phyloP scores from a whole-genome alignment of 805 yeast genomes.

The Candida verbasci region DNA sequence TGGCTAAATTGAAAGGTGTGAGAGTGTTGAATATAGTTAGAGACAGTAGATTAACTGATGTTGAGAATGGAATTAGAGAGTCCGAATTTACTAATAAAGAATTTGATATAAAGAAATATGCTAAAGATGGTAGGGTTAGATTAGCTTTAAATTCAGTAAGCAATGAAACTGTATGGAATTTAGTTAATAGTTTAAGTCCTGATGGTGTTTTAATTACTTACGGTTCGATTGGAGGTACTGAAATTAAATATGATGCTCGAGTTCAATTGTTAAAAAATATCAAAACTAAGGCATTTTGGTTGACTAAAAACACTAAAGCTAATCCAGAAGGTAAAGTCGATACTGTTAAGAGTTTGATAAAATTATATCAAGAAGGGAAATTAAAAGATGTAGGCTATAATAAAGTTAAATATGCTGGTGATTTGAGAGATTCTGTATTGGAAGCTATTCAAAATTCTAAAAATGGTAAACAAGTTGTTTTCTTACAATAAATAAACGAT shows the following conservation, averaged over 20 bases:
- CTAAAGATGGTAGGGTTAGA: slow-evolving; percentile 18
- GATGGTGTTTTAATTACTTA: slow-evolving; percentile 26
- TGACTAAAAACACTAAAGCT: slow-evolving; percentile 20
- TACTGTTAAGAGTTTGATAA: slow-evolving; percentile 52
- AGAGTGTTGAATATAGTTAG: slow-evolving; percentile 26
- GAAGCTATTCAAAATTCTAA: slow-evolving; percentile 38
- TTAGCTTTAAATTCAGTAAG: slow-evolving; percentile 32
- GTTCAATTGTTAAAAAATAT: slow-evolving; percentile 28
- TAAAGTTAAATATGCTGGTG: slow-evolving; percentile 29
- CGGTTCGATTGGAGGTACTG: slow-evolving; percentile 18
- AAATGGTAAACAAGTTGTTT: slow-evolving; percentile 44
- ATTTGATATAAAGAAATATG: slow-evolving; percentile 11
- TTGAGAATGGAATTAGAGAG: slow-evolving; percentile 19
- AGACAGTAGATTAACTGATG: slow-evolving; percentile 22
- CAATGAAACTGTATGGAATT: slow-evolving; percentile 18
- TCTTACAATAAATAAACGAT: too few relatives aligned
- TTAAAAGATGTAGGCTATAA: slow-evolving; percentile 44
- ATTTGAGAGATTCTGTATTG: slow-evolving; percentile 38
- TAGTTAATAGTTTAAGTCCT: slow-evolving; percentile 21
- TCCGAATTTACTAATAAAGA: slow-evolving; percentile 17
- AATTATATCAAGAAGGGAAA: slow-evolving; percentile 55
- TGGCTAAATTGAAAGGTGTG: slow-evolving; percentile 20
- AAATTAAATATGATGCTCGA: slow-evolving; percentile 15
- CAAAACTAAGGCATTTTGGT: slow-evolving; percentile 27
- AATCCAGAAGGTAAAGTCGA: slow-evolving; percentile 56